These are phyloP conservation scores for Cryphonectria radicalis DNA, from an alignment of 2,329 filamentous ascomycete genomes.

Conservation along the genomic window DNA sequence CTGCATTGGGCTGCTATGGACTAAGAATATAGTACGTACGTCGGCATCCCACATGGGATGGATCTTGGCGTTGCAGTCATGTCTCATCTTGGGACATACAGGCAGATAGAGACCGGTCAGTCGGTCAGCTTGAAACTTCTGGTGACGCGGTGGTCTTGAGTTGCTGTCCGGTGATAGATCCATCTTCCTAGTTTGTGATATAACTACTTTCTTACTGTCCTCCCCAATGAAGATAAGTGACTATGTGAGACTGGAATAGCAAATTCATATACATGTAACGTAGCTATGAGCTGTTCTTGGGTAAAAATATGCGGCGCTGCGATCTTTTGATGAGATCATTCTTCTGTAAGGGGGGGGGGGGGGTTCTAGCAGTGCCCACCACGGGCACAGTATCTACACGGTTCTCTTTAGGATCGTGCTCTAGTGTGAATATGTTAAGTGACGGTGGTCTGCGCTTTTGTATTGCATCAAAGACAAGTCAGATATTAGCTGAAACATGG, in stretches of 20 bases:
- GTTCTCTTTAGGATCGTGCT: neutral
- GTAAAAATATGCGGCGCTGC: neutral
- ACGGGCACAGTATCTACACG: neutral
- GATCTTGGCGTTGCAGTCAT: neutral
- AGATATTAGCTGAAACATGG: neutral
- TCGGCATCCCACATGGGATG: neutral
- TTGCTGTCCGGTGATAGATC: neutral
- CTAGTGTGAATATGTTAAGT: neutral
- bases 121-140: neutral
- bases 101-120: neutral
- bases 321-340: neutral
- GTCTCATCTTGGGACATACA: neutral
- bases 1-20: neutral
- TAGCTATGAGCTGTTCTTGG: neutral
- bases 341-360: neutral
- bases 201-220: neutral
- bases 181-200: neutral
- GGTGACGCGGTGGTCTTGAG: neutral
- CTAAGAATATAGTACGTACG: neutral
- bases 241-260: neutral
- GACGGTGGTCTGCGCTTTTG: neutral
- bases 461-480: neutral
- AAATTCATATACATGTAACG: neutral
- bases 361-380: neutral
- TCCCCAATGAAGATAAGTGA: no score